These are phyloP conservation scores for Mycena galericulata DNA, from an alignment of 768 basidiomycete genomes.

Conservation along the genomic window DNA sequence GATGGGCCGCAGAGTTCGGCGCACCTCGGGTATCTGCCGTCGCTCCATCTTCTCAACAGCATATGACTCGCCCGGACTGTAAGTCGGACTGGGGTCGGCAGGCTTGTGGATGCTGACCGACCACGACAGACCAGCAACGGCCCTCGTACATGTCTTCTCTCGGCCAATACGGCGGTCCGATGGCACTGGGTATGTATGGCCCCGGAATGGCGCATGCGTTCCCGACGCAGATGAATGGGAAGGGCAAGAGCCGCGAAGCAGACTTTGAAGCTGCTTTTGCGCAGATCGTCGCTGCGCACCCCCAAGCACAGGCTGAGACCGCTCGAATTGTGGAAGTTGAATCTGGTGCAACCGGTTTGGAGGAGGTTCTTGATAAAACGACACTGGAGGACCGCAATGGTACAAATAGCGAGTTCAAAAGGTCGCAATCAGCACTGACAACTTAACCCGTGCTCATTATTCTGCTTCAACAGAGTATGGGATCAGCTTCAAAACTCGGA, in stretches of 20 bases:
- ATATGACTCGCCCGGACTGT: slow-evolving; percentile 54
- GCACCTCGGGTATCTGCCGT: slow-evolving; percentile 40
- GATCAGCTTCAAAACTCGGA: slow-evolving; percentile 69
- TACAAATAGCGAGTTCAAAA: slow-evolving; percentile 59
- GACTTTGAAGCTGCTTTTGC: slow-evolving; percentile 92
- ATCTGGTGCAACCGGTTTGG: slow-evolving; percentile 52
- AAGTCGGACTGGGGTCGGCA: slow-evolving; percentile 33
- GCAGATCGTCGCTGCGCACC: slow-evolving; percentile 68
- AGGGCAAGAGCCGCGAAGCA: slow-evolving; percentile 82
- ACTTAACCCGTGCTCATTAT: neutral
- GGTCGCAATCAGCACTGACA: slow-evolving; percentile 52
- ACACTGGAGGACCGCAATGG: slow-evolving; percentile 48
- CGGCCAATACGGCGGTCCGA: slow-evolving; percentile 50
- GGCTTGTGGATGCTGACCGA: neutral
- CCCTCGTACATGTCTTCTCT: slow-evolving; percentile 52
- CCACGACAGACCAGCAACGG: slow-evolving; percentile 53
- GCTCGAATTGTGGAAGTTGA: slow-evolving; percentile 69
- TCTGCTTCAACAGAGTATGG: slow-evolving; percentile 63
- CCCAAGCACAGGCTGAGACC: slow-evolving; percentile 51
- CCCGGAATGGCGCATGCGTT: slow-evolving; percentile 45
- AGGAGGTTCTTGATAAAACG: slow-evolving; percentile 51
- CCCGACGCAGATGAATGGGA: slow-evolving; percentile 65
- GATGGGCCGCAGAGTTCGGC: slow-evolving; percentile 72
- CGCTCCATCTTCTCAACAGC: slow-evolving; percentile 47
- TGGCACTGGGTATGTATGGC: slow-evolving; percentile 52